phyloP scores from a whole-genome alignment of 805 yeast genomes.

The Teunomyces panamensis region DNA sequence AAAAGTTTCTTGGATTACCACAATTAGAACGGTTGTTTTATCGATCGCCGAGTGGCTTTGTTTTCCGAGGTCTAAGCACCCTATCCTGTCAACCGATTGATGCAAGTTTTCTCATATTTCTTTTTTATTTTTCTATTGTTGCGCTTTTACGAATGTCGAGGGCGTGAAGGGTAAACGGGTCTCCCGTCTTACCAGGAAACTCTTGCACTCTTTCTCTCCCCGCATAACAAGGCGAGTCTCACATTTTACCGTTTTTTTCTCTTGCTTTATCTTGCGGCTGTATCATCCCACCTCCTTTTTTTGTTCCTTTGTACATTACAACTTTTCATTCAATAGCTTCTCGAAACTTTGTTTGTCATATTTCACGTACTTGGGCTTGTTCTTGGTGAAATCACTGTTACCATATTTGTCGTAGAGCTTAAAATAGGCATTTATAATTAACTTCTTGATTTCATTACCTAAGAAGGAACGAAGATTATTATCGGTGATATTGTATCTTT shows the following conservation, averaged over 20 bases:
- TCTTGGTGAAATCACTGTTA: constrained; percentile 67
- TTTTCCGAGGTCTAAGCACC: constrained; percentile 1
- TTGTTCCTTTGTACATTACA: neutral
- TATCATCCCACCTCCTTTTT: neutral
- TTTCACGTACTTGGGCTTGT: constrained; percentile 66
- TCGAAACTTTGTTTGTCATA: constrained; percentile 51
- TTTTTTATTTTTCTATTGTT: neutral
- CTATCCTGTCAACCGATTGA: neutral
- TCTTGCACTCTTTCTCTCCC: too few species aligned
- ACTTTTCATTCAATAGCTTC: constrained; percentile 21
- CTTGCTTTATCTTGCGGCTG: neutral
- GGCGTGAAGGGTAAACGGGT: neutral
- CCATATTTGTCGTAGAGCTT: constrained; percentile 79
- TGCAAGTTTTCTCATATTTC: neutral
- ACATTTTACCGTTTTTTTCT: neutral
- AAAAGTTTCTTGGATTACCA: neutral
- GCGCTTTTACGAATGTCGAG: neutral
- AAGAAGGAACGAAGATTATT: constrained; percentile 59
- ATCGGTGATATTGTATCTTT: constrained; percentile 64
- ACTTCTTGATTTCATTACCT: constrained; percentile 65
- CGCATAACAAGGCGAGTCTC: too few species aligned
- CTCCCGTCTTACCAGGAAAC: neutral
- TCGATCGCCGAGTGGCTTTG: neutral
- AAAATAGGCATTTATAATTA: constrained; percentile 80
- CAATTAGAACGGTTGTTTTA: neutral